Evolutionary conservation across 2,329 filamentous ascomycete species (phyloP), one percentile per base, ranked within the genome.

Genomic region (Rutstroemia sp.): DNA sequence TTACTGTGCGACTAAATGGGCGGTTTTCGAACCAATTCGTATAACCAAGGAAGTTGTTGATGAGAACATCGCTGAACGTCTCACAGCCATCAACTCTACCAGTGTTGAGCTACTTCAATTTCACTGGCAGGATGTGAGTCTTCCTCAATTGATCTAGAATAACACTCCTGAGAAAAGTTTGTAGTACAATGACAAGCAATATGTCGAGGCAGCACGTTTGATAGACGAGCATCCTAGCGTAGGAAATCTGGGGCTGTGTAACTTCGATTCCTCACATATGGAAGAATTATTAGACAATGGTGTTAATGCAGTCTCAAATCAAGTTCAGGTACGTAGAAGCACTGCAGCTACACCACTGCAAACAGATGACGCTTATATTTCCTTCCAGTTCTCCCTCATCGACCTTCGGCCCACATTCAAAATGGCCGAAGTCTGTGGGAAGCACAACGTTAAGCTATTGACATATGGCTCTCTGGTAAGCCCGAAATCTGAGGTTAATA

Each of bases 1-100:
- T n/a, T 73, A 70, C 53, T 71, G 71, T 30, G 71, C 72, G 3
- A 75, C 73, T 1, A 75, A 75, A 57, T 72, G 70, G 63, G 73
- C 71, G 47, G 66, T 75, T 2, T 75, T 75, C 53, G 65, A 71
- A 39, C 66, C 67, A 1, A 69, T 69, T n/a, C 62, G 56, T 1
- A 62, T 73, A 2, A 69, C 69, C 0, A 51, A 59, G 37, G 69
- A 71, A 8, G 58, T 66, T 3, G 63, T 74, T 1, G 49, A 61
- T n/a, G 67, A 65, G 2, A 72, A 70, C 27, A 60, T 75, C 6
- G 62, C 65, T 0, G 69, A 75, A 59, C 62, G 72, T 37, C 68
- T 70, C 46, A 59, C 65, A 34, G 64, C 67, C 18, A 63, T 73
- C 47, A 63, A 67, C n/a, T 54, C 69, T 2, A 63, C 64, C 3